These are phyloP conservation scores for Sesbania bispinosa DNA, from an alignment of 306 rosid species.

Conservation along the genomic window DNA sequence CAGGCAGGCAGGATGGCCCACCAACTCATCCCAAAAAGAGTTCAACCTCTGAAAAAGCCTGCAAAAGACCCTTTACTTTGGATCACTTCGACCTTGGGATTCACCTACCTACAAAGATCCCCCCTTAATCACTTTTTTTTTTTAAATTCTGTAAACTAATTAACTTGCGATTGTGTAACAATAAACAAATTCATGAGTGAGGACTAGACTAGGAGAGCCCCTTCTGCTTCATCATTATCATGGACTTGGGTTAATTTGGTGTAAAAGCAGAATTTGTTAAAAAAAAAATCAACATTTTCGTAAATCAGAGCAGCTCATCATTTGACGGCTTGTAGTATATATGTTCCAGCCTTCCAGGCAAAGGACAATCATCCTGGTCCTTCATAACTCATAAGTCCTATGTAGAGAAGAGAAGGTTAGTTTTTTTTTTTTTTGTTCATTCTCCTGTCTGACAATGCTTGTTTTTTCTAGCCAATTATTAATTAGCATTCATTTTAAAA, in stretches of 20 bases:
- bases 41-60: conserved; percentile 61
- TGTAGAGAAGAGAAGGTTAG: neutral
- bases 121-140: neutral
- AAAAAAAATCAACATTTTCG: conserved; percentile 9
- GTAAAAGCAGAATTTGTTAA: conserved; percentile 7
- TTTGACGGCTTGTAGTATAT: conserved; percentile 58
- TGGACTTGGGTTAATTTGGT: conserved; percentile 4
- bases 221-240: neutral
- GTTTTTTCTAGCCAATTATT: conserved; percentile 3
- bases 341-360: conserved; percentile 43
- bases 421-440: neutral
- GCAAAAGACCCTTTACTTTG: conserved; percentile 52
- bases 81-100: conserved; percentile 47
- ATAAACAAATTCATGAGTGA: neutral
- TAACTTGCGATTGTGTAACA: neutral
- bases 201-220: no score
- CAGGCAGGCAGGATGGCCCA: conserved; percentile 10
- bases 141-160: neutral
- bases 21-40: conserved; percentile 29
- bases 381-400: conserved; percentile 20
- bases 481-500: neutral
- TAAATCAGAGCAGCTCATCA: conserved; percentile 26
- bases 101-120: conserved; percentile 37
- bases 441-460: neutral
- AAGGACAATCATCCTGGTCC: conserved; percentile 27